phyloP scores from a whole-genome alignment of 495 filamentous ascomycete genomes.

The Xylaria sp. region DNA sequence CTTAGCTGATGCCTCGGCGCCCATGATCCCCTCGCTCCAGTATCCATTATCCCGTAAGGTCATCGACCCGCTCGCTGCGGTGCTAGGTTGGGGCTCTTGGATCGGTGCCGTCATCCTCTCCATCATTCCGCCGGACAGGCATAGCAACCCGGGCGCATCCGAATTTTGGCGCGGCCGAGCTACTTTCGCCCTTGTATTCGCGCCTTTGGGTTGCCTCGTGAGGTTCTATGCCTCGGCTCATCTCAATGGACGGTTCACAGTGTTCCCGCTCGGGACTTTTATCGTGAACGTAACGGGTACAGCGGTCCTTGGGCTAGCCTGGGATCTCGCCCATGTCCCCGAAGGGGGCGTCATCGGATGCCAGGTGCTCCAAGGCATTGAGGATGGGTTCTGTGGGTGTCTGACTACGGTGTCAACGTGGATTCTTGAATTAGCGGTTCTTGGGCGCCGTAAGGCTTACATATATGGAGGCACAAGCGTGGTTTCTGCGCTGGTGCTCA shows the following conservation, averaged over 20 bases:
- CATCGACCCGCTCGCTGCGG: constrained; percentile 66
- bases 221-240: constrained; percentile 74
- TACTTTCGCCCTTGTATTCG: constrained; percentile 82
- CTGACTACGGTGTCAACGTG: constrained; percentile 94
- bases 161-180: constrained; percentile 76
- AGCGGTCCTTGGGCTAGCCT: constrained; percentile 66
- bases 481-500: constrained; percentile 63
- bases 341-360: constrained; percentile 66
- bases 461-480: constrained; percentile 76
- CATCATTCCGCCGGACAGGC: constrained; percentile 74
- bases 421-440: constrained; percentile 77
- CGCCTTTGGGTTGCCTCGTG: constrained; percentile 78
- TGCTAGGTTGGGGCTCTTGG: constrained; percentile 78
- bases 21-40: constrained; percentile 63
- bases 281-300: constrained; percentile 82
- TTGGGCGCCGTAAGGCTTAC: constrained; percentile 74
- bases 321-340: constrained; percentile 72
- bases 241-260: constrained; percentile 69
- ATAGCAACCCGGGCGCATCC: constrained; percentile 42
- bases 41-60: constrained; percentile 62
- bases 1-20: constrained; percentile 69
- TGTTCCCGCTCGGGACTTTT: constrained; percentile 92
- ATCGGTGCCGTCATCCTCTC: constrained; percentile 77
- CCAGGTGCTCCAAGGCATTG: constrained; percentile 81
- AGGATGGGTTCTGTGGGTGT: constrained; percentile 92